Evolutionary conservation across 1,284 basidiomycete genomes (phyloP), one percentile per base, ranked within the genome.

Genomic region (Ustilago cynodontis): DNA sequence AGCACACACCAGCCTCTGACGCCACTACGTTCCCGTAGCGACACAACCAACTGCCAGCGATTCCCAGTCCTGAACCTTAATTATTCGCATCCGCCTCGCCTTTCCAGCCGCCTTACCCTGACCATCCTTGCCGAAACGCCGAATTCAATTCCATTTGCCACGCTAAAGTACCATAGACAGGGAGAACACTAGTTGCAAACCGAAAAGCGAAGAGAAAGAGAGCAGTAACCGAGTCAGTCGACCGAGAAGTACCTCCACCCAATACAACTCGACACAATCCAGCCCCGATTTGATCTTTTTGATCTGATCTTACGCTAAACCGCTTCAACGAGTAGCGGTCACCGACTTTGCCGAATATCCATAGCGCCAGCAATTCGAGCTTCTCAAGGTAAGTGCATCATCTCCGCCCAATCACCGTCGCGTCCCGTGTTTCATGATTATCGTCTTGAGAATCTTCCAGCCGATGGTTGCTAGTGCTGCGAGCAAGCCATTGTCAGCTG

Each of bases 151-250:
- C n/a, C 3, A 43, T 22, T 49, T 26, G 24, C 47, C 13, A 49
- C 47, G 28, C 47, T 28, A 24, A 14, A 49, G 22, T 9, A 6
- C 47, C 13, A 49, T 4, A 24, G 47, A 26, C 7, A 49, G 24
- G 28, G 47, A 26, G 9, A 37, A 33, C 20, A 37, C 24, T n/a
- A 64, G 28, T 29, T 52, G 41, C 45, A 10, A 24, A 20, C 20
- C 41, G 28, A 49, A 28, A 26, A 11, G 29, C 26, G 16, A 9
- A 56, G 53, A 50, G 43, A 58, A 65, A 58, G 55, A 65, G 49
- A 65, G 55, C 26, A 11, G 59, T 47, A n/a, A 29, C 28, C 31
- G 26, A 49, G n/a, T 31, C 45, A 53, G 51, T 1, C 13, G 47
- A 24, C 24, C 9, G 24, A 45, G 28, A 37, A 49, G 26, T 1